Percentiles rank a stretch among this genome's conserved stretches.
phyloP scores from a whole-genome alignment of 441 rosid species.

The Eruca vesicaria region DNA sequence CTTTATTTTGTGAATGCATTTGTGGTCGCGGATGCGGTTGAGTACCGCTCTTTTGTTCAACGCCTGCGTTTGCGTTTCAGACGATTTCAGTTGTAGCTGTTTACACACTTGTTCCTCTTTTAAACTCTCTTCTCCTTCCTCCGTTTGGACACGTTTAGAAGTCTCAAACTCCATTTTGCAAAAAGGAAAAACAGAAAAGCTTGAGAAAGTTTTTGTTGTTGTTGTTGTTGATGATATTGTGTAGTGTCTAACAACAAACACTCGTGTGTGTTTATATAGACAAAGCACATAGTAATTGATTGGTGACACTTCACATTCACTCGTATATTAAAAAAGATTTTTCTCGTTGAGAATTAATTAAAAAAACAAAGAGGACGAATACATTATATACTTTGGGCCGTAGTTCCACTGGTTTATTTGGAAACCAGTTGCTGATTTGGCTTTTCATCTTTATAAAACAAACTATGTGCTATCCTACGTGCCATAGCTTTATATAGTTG shows the following conservation, averaged over 20 bases:
- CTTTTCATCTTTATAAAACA: constrained; percentile 3
- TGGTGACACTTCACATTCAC: constrained; percentile 25
- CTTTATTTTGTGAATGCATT: constrained; percentile 36
- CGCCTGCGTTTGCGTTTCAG: constrained; percentile 33
- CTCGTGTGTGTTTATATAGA: constrained; percentile 12
- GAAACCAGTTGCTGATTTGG: constrained; percentile 36
- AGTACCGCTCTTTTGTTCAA: constrained; percentile 34
- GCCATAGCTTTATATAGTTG: constrained; percentile 5
- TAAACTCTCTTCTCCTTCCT: constrained; percentile 25
- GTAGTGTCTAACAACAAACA: neutral
- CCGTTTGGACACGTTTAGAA: neutral
- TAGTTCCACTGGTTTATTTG: constrained; percentile 27
- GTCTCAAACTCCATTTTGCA: constrained; percentile 21
- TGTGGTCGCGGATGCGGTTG: constrained; percentile 33
- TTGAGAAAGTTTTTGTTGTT: neutral
- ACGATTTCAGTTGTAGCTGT: constrained; percentile 30
- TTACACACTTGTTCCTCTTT: constrained; percentile 32
- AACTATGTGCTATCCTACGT: constrained; percentile 33
- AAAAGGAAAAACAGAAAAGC: neutral
- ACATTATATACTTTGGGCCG: constrained; percentile 16
- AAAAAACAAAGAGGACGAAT: neutral
- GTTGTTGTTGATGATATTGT: neutral
- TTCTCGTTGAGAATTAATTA: neutral
- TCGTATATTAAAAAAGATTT: neutral
- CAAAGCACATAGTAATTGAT: neutral